Evolutionary conservation across 2,329 filamentous ascomycete genomes (phyloP), one percentile per base, ranked within the genome.

Genomic region (Aureobasidium uvarum): DNA sequence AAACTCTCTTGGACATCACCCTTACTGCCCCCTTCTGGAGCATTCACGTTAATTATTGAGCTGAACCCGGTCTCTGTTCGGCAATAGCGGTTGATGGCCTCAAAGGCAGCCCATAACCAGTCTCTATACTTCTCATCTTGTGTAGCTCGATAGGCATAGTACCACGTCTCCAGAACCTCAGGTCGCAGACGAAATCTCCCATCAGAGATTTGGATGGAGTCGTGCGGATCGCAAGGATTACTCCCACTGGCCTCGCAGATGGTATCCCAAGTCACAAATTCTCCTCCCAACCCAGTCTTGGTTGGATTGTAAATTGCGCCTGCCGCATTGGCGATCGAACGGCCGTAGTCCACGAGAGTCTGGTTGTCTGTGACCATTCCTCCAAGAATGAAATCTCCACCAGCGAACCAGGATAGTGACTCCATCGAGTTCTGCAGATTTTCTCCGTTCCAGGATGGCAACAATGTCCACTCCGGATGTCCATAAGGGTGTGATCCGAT

Each of bases 371-470:
- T 73, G 20, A 66, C 68, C 66, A 74, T 74, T 50, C 71, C 71
- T 31, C 73, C 74, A 16, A 74, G 70, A 59, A 75, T 74, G 67
- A 75, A 74, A 56, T 69, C 72, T 11, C 73, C 73, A n/a, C 74
- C 73, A 28, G 72, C 71, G 56, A 75, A 75, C 69, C 74, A 76
- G 5, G 71, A 70, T 14, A 71, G 50, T 5, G 70, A 67, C 38
- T 74, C 73, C 67, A 71, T 73, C 36, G 67, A 64, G 31, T 73
- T 70, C 36, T 64, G 48, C 2, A 69, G 50, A 1, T 36, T 31
- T 1, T n/a, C 51, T 2, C 71, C 72, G 13, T 70, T 45, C 69
- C 71, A 74, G 20, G 68, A 71, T 10, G 70, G 69, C 8, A 74
- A 68, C 23, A 74, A 68, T 1, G 71, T 74, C 48, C 72, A 71